Evolutionary conservation across 1,139 yeast genomes (phyloP).

Genomic region (Suhomyces ambrosiae): DNA sequence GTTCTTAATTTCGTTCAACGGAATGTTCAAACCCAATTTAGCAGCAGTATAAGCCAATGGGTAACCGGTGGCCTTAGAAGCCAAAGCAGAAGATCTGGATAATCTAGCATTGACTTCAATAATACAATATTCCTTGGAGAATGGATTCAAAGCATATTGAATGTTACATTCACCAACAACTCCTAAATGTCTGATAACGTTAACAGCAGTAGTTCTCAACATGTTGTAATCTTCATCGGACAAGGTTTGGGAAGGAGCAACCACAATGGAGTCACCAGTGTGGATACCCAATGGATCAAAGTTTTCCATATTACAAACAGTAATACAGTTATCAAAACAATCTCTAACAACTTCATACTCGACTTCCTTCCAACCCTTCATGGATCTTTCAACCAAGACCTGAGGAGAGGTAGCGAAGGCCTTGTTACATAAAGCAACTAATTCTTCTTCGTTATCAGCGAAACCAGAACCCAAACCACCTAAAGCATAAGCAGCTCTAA

Average conservation of each 20-base stretch:
- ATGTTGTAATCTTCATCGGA: conserved; percentile 97
- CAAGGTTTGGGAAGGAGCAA: conserved; percentile 97
- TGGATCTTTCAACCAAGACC: conserved; percentile 90
- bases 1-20: conserved; percentile 89
- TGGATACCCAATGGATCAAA: conserved; percentile 98
- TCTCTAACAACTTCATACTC: conserved; percentile 99
- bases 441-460: conserved; percentile 86
- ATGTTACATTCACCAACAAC: conserved; percentile 99
- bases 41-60: conserved; percentile 99
- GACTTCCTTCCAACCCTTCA: conserved; percentile 99
- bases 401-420: conserved; percentile 97
- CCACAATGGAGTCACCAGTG: conserved; percentile 98
- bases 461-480: conserved; percentile 99
- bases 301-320: conserved; percentile 99
- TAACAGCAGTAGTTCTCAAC: conserved; percentile 97
- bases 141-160: conserved; percentile 95
- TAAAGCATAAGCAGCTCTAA: conserved; percentile 95
- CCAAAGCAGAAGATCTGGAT: conserved; percentile 96
- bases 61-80: conserved; percentile 98
- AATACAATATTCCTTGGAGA: conserved; percentile 91
- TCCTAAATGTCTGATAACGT: conserved; percentile 95
- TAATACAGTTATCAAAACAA: conserved; percentile 95
- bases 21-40: conserved; percentile 90
- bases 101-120: conserved; percentile 98
- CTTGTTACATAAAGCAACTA: conserved; percentile 79